Evolutionary conservation across 2,329 filamentous ascomycete genomes (phyloP), one percentile per base, ranked within the genome.

Genomic region (Pseudogymnoascus verrucosus): DNA sequence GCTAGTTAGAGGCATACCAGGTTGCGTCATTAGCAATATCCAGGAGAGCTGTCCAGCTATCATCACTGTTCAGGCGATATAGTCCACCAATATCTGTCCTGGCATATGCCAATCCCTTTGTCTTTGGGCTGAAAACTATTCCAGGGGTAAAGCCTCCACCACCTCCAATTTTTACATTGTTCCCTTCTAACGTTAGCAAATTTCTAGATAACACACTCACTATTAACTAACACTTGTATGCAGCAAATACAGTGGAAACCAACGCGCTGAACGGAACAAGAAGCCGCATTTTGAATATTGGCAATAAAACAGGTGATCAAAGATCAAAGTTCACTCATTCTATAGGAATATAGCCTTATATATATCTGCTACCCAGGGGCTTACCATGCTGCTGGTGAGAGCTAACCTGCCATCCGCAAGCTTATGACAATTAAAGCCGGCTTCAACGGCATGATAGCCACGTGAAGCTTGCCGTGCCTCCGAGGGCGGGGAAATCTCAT

Each of bases 31-130:
- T 75, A 8, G 76, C 73, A 61, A 79, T 74, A 64, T 85, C 82
- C 1, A 79, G 80, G n/a, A 85, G 67, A 19, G 81, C 71, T 1
- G 79, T 83, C 82, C 81, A 84, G 1, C 79, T 79, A 67, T 84
- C 81, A 69, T 84, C 82, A 10, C 75, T 62, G 67, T 84, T 84
- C 21, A 84, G 75, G 64, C 78, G 76, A 72, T 85, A 84, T 10
- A 82, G 75, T 7, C 83, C 82, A 16, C 83, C 82, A 65, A 85
- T 84, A 65, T 85, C 82, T 2, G 83, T 83, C 40, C 82, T 76
- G 23, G 80, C 81, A 67, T 84, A 85, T 1, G 81, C 81, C 5
- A 84, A 71, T 4, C 81, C 82, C 66, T 79, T 75, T 5, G 72
- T 73, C 37, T 74, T 78, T 4, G 80, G 80, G 67, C 85, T 82